Evolutionary conservation across 2,329 filamentous ascomycete species (phyloP).

Genomic region (Paracoccidioides lutzii): DNA sequence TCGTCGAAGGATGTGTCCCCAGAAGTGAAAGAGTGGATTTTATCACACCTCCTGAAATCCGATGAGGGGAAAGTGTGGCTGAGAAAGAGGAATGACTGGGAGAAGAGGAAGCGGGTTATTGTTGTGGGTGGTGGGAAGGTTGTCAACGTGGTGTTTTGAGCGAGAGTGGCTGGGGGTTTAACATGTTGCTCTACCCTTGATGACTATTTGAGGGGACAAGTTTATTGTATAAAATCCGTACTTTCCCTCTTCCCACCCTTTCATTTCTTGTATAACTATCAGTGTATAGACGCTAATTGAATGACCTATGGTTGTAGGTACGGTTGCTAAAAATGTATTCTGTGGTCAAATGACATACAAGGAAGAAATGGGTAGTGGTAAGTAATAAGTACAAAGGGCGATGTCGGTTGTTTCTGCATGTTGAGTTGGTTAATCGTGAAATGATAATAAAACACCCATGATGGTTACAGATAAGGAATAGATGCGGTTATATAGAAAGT

Average conservation of each 20-base stretch:
- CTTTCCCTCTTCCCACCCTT: background rate
- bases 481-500: too few relatives aligned
- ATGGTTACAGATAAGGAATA: too few relatives aligned
- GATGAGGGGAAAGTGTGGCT: constrained; percentile 48
- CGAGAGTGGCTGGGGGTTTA: background rate
- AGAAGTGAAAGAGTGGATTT: constrained; percentile 47
- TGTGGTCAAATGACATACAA: too few relatives aligned
- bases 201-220: background rate
- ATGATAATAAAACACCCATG: too few relatives aligned
- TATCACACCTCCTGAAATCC: constrained; percentile 47
- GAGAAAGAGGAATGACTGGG: constrained; percentile 36
- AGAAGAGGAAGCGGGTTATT: constrained; percentile 50
- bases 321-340: background rate
- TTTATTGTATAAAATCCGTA: too few relatives aligned
- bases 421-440: too few relatives aligned
- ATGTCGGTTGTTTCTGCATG: too few relatives aligned
- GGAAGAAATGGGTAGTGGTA: too few relatives aligned
- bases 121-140: constrained; percentile 54
- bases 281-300: background rate
- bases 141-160: constrained; percentile 59
- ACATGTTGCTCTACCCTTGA: background rate
- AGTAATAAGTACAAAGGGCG: too few relatives aligned
- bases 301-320: background rate
- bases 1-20: constrained; percentile 21
- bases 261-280: background rate